Percentiles rank a stretch among this genome's conserved stretches.
phyloP scores from a whole-genome alignment of 164 flowering plant genomes.

The Buxus sempervirens region DNA sequence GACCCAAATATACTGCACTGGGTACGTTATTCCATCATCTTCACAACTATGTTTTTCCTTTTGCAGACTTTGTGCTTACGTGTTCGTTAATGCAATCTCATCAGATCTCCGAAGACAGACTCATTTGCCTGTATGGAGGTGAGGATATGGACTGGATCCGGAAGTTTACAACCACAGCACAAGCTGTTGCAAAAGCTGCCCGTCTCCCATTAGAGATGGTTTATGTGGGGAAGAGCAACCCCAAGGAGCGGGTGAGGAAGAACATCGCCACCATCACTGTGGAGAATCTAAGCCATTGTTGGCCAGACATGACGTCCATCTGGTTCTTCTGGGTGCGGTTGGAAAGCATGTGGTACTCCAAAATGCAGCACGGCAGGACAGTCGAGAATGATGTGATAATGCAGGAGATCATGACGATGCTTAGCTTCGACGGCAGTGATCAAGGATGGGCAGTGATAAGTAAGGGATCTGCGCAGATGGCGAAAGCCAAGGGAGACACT shows the following conservation, averaged over 20 bases:
- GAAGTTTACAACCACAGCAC: too few relatives aligned
- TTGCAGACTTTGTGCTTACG: too few relatives aligned
- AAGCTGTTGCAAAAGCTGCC: too few relatives aligned
- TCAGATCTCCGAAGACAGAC: too few relatives aligned
- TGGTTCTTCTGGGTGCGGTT: conserved; percentile 56
- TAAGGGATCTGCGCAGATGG: conserved; percentile 18
- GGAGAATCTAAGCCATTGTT: conserved; percentile 1
- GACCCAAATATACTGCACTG: conserved; percentile 33
- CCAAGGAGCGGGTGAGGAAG: background rate
- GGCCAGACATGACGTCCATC: conserved; percentile 23
- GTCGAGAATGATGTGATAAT: conserved; percentile 28
- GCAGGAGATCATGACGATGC: conserved; percentile 35
- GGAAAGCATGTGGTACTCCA: conserved; percentile 47
- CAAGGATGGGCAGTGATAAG: conserved; percentile 35
- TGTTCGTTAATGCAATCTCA: too few relatives aligned
- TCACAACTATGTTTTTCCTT: background rate
- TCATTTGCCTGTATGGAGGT: too few relatives aligned
- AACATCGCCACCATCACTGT: background rate
- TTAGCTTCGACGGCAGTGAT: conserved; percentile 34
- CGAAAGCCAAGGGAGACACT: conserved; percentile 14
- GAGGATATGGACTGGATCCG: too few relatives aligned
- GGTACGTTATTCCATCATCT: conserved; percentile 22
- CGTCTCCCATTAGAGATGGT: too few relatives aligned
- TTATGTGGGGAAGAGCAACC: too few relatives aligned
- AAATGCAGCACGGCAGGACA: conserved; percentile 19